phyloP scores from a whole-genome alignment of 2,329 filamentous ascomycete genomes.

The Ceratocystis cubensis region DNA sequence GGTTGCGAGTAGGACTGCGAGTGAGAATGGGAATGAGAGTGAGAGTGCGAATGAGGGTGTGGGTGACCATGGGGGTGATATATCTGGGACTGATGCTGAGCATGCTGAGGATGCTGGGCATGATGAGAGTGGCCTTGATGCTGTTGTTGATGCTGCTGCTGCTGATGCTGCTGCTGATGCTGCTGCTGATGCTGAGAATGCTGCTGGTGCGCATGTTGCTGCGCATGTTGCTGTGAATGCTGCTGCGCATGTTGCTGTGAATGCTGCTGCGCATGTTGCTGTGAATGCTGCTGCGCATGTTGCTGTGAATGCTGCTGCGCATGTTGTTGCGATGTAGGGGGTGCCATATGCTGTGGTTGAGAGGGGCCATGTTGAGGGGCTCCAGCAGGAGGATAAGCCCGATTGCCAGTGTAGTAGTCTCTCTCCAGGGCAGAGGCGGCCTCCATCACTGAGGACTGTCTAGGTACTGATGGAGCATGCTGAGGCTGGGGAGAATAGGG shows the following conservation, averaged over 20 bases:
- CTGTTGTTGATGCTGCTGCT: constrained; percentile 23
- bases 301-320: constrained; percentile 29
- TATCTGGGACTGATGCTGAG: constrained; percentile 40
- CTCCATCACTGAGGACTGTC: constrained; percentile 33
- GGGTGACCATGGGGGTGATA: constrained; percentile 27
- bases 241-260: too few relatives aligned
- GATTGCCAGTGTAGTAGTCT: constrained; percentile 38
- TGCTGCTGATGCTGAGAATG: constrained; percentile 22
- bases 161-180: constrained; percentile 31
- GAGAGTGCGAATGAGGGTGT: constrained; percentile 21
- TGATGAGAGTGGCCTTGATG: constrained; percentile 37
- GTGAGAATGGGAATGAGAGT: constrained; percentile 24
- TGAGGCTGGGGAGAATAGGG: constrained; percentile 40
- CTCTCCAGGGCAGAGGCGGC: constrained; percentile 30
- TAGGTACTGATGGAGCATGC: constrained; percentile 33
- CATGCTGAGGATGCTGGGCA: constrained; percentile 37
- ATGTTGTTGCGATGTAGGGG: constrained; percentile 38
- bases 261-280: constrained; percentile 25
- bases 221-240: too few relatives aligned
- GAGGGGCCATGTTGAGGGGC: constrained; percentile 20
- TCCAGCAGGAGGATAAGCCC: constrained; percentile 29
- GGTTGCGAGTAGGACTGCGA: constrained; percentile 5
- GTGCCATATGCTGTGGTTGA: constrained; percentile 25
- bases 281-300: constrained; percentile 16
- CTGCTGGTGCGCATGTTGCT: constrained; percentile 7